phyloP scores from a whole-genome alignment of 257 asterid species.

The Ehretia macrophylla region DNA sequence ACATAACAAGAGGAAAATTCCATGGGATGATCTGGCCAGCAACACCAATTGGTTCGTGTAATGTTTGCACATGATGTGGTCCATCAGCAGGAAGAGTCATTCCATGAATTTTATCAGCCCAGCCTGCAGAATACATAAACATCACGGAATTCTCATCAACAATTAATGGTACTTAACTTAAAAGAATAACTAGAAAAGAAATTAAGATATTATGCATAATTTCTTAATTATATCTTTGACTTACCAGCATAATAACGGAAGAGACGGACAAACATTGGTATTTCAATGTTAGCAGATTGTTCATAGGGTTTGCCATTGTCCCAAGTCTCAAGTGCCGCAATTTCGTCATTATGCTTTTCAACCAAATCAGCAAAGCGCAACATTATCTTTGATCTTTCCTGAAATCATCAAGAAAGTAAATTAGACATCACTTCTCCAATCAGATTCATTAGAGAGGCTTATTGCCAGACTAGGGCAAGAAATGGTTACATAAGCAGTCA shows the following conservation, averaged over 20 bases:
- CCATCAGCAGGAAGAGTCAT: slow-evolving; percentile 89
- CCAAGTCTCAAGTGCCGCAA: slow-evolving; percentile 92
- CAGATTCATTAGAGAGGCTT: neutral
- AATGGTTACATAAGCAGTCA: slow-evolving; percentile 77
- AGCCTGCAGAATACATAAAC: slow-evolving; percentile 47
- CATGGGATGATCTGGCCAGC: slow-evolving; percentile 97
- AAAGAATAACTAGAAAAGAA: too few relatives aligned
- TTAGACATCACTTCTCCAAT: neutral
- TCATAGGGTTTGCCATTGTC: slow-evolving; percentile 81
- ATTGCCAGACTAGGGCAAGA: neutral
- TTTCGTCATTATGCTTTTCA: slow-evolving; percentile 83
- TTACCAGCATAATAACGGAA: slow-evolving; percentile 87
- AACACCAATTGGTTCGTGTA: slow-evolving; percentile 98
- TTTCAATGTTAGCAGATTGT: slow-evolving; percentile 64
- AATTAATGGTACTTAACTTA: neutral
- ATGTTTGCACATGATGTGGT: slow-evolving; percentile 79
- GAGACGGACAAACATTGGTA: slow-evolving; percentile 74
- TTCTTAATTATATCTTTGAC: slow-evolving; percentile 15
- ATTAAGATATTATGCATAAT: neutral
- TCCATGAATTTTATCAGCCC: slow-evolving; percentile 98
- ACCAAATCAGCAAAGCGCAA: slow-evolving; percentile 81
- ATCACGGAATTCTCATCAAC: neutral
- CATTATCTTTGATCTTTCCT: slow-evolving; percentile 81
- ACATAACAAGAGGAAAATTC: slow-evolving; percentile 94
- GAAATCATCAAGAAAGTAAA: slow-evolving; percentile 18